A percentile compares a stretch with the other conserved stretches of the same genome.
phyloP scores from a whole-genome alignment of 2,329 filamentous ascomycete species.

The Pseudogymnoascus pannorum region DNA sequence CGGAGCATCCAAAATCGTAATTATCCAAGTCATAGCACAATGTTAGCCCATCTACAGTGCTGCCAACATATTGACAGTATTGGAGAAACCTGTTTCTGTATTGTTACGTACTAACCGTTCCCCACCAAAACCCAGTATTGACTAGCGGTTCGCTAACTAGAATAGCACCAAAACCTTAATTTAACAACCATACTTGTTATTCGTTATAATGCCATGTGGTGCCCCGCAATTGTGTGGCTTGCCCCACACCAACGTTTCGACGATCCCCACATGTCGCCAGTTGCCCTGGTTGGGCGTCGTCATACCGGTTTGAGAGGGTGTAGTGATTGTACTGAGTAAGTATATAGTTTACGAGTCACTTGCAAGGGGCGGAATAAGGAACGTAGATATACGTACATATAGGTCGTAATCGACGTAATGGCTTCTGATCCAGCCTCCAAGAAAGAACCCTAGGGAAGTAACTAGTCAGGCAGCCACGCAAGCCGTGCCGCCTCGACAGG shows the following conservation, averaged over 20 bases:
- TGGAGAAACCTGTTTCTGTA: background rate
- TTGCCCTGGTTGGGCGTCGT: background rate
- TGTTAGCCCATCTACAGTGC: background rate
- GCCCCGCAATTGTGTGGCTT: background rate
- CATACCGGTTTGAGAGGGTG: background rate
- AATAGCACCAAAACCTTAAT: background rate
- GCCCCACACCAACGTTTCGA: background rate
- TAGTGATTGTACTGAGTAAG: background rate
- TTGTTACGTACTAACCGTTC: background rate
- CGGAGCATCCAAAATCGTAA: background rate
- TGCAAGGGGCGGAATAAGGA: background rate
- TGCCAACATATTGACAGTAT: background rate
- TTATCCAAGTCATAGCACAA: background rate
- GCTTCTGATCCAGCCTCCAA: background rate
- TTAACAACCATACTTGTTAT: background rate
- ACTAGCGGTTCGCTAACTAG: background rate
- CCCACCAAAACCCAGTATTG: background rate
- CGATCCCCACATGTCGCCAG: background rate
- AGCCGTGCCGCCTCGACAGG: background rate
- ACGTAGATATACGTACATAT: background rate
- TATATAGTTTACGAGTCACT: background rate
- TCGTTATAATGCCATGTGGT: background rate
- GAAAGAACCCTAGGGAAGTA: background rate
- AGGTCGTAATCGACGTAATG: background rate
- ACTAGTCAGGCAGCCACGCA: slow-evolving; percentile 1